A percentile compares a stretch with the other conserved stretches of the same genome.
Conservation (phyloP, 2,329 filamentous ascomycete species). For the Sarocladium brachiariae region DNA sequence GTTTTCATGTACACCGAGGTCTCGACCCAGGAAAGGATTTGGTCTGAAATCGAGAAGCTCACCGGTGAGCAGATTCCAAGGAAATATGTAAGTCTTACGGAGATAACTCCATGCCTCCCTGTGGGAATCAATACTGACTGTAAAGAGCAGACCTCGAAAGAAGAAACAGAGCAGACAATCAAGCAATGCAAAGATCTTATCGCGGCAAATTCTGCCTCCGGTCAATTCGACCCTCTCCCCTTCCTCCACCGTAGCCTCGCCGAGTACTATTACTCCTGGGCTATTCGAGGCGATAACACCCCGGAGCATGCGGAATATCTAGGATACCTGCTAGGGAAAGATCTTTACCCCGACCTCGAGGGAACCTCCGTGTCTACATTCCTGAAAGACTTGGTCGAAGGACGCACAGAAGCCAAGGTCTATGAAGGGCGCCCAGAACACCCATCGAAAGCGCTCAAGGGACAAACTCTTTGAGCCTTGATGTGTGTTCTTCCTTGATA, state of each 20-base stretch:
- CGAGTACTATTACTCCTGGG: slow-evolving; percentile 39
- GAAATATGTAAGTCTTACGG: slow-evolving; percentile 11
- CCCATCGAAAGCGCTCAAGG: too few species aligned
- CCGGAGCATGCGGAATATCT: slow-evolving; percentile 46
- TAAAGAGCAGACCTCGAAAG: not conserved
- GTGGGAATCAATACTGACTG: not conserved
- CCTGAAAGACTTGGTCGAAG: too few species aligned
- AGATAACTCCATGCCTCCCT: not conserved
- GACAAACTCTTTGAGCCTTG: too few species aligned
- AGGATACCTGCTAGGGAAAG: slow-evolving; percentile 43
- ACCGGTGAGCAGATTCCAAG: slow-evolving; percentile 39
- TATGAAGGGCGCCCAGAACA: too few species aligned
- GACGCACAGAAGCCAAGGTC: too few species aligned
- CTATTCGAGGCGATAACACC: slow-evolving; percentile 45
- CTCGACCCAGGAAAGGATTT: slow-evolving; percentile 38
- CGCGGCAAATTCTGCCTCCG: not conserved
- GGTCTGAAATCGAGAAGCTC: slow-evolving; percentile 36
- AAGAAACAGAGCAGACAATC: not conserved
- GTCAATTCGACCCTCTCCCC: not conserved
- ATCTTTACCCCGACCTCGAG: slow-evolving; percentile 47
- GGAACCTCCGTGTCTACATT: too few species aligned
- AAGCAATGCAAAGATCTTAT: not conserved
- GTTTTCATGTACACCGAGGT: slow-evolving; percentile 43
- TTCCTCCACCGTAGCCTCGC: not conserved
- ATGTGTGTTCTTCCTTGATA: too few species aligned